Base-by-base conservation (phyloP, 2,329 filamentous ascomycete species). In the Onygenales sp. region DNA sequence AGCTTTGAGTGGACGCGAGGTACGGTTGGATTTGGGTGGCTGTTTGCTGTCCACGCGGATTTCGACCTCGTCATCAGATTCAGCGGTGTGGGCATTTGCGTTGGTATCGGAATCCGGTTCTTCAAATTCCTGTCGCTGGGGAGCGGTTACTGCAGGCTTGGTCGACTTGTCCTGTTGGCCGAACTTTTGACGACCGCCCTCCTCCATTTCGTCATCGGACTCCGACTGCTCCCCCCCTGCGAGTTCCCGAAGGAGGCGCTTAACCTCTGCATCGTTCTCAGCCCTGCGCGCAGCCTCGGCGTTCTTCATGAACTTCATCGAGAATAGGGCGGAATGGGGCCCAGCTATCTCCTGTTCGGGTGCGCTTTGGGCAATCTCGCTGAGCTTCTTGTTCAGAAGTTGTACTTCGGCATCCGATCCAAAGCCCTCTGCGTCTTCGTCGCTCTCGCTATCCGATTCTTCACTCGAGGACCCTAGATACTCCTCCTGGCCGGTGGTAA, bases 271-370 rank as follows among this genome's bases (percentile, higher is more conserved):
- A 61, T 95, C 88, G 60, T 97, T 96, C 54, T 83, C 80, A 58
- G 85, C 82, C 68, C 85, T 90, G 63, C 83, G 83, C 39, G 83
- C 78, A 32, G 85, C 86, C 64, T 96, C 91, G 1, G 90, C 89
- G 60, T 86, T 89, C 63, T 86, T 83, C 93, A 98, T 97, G 67
- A 98, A 98, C 57, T 89, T 88, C 85, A 98, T 89, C 50, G 81
- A 80, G 69, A 88, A 83, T 6, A 98, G 73, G 61, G 82, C 85
- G 11, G 85, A 84, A 60, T 80, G 77, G 0, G 80, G 80, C 14
- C 66, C 66, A 39, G 68, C 67, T 39, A 67, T 62, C 41, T 64
- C 63, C 2, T 61, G 63, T 14, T 72, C 69, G 13, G 72, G 73
- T 56, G 72, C 74, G 48, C 78, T 71, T 57, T 79, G 66, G 41